Evolutionary conservation across 257 asterid genomes (phyloP), one percentile per base, ranked within the genome.

Genomic region (Solanum chiquidenum): DNA sequence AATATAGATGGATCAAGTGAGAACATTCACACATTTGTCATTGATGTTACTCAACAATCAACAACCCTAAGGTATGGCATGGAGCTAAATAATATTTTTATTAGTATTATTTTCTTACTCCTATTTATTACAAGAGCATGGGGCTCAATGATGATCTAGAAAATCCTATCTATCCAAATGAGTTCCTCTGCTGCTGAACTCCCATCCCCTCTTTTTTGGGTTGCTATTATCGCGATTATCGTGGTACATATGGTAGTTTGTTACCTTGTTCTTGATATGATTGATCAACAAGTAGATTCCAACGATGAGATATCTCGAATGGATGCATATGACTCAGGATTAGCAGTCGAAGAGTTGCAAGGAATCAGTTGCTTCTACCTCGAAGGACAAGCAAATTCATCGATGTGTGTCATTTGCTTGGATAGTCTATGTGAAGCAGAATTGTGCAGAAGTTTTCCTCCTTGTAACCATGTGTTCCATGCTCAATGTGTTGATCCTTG

Each of bases 401-500:
- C 87, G 0, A 87, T 73, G 6, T 92, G 98, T 60, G 94, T 91
- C 31, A 91, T 95, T 58, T 95, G 98, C 52, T 88, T 95, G 92
- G 97, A 92, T 5, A 76, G 84, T 38, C 88, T 93, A 7, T 89
- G 80, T 84, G 89, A 87, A 10, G 91, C 89, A 2, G 91, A 93
- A 13, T 64, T 93, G 25, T 93, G 97, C 91, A 88, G 94, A 40
- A 88, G 88, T 34, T 88, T 94, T 83, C 98, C 95, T 2, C 89
- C 91, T 87, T 94, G 97, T 88, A 91, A 49, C 52, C 98, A 94
- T 77, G 91, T 92, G 88, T 94, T 93, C 82, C 98, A 94, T 88
- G 94, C 94, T 58, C 90, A 87, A 2, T 94, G 98, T 84, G 90
- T 95, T 27, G 98, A 94, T 80, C 94, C 92, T 79, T 93, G 96